phyloP scores from a whole-genome alignment of 768 basidiomycete species.

The Trametes meyenii region DNA sequence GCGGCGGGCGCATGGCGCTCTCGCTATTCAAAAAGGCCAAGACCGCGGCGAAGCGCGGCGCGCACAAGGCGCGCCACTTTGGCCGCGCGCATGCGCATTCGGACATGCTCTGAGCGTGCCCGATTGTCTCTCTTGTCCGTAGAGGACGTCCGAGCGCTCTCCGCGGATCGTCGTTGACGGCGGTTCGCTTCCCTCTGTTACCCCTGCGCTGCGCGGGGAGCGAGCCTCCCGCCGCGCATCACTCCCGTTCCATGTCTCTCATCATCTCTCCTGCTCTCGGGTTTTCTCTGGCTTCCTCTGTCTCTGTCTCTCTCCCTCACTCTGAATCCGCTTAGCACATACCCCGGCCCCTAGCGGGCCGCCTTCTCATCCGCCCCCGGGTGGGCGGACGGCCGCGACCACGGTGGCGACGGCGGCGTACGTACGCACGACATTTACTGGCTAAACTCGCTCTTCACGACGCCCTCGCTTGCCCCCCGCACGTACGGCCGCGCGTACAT shows the following conservation, averaged over 20 bases:
- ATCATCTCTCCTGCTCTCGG: not conserved
- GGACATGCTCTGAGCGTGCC: constrained; percentile 14
- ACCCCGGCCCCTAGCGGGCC: constrained; percentile 16
- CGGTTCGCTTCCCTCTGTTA: constrained; percentile 5
- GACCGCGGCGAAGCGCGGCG: not conserved
- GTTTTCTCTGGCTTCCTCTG: not conserved
- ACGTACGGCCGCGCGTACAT: not conserved
- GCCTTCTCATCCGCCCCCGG: constrained; percentile 5
- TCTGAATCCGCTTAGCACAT: not conserved
- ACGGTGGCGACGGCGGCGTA: not conserved
- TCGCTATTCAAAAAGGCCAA: constrained; percentile 18
- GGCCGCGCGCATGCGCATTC: constrained; percentile 20
- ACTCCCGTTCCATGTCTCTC: not conserved
- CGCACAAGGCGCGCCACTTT: constrained; percentile 23
- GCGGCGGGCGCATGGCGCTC: constrained; percentile 23
- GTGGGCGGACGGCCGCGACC: constrained; percentile 10
- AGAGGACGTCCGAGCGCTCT: not conserved
- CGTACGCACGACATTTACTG: constrained; percentile 15
- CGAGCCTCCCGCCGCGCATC: constrained; percentile 21
- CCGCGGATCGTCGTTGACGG: constrained; percentile 16
- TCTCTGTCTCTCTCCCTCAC: not conserved
- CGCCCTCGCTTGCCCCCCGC: not conserved
- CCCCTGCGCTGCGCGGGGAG: constrained; percentile 15
- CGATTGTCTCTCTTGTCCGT: not conserved
- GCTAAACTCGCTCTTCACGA: constrained; percentile 6